Conservation (phyloP, 2,329 filamentous ascomycete species). For the Peltaster fructicola region DNA sequence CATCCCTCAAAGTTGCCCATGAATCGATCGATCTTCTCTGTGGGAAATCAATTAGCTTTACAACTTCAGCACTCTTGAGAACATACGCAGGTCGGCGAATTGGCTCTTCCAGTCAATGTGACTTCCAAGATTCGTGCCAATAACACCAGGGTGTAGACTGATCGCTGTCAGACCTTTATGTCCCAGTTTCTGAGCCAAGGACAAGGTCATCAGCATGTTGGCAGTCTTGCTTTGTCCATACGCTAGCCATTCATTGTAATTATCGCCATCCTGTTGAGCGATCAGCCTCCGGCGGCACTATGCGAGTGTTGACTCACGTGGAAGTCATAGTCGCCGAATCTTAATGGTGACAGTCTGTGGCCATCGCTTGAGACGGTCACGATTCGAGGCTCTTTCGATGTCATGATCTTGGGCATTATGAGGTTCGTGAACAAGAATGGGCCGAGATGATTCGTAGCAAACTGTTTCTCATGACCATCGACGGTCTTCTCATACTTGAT, state of each 20-base stretch:
- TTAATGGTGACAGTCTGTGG: constrained; percentile 18
- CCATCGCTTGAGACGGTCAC: constrained; percentile 27
- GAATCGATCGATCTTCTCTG: no score
- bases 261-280: constrained; percentile 9
- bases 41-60: no score
- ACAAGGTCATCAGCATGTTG: constrained; percentile 33
- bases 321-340: constrained; percentile 20
- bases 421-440: constrained; percentile 39
- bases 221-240: constrained; percentile 36
- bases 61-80: no score
- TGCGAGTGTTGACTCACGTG: constrained; percentile 13
- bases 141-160: constrained; percentile 2
- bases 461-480: constrained; percentile 34
- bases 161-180: constrained; percentile 5
- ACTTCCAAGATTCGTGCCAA: constrained; percentile 1
- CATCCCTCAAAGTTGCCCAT: no score
- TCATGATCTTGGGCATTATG: constrained; percentile 28
- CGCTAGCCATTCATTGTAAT: constrained; percentile 11
- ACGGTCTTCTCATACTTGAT: constrained; percentile 20
- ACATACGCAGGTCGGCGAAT: no score
- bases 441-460: constrained; percentile 35
- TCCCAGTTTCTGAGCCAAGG: constrained; percentile 33
- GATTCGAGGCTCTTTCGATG: constrained; percentile 29
- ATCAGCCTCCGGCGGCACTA: constrained; percentile 21
- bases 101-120: no score